phyloP scores from a whole-genome alignment of 2,329 filamentous ascomycete species.

The Cadophora gregata region DNA sequence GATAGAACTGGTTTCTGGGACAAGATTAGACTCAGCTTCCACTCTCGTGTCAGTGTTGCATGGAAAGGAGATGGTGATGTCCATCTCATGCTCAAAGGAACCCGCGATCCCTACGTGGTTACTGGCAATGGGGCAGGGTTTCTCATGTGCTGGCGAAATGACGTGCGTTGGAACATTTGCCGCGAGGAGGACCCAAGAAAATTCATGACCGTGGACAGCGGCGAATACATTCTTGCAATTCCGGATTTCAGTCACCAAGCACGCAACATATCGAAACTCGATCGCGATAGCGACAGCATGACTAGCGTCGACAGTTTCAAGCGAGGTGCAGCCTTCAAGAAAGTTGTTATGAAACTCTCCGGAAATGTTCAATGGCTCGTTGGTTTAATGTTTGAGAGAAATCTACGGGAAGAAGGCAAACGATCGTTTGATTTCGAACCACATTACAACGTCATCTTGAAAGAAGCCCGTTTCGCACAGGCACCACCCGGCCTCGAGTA shows the following conservation, averaged over 20 bases:
- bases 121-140: constrained; percentile 94
- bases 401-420: constrained; percentile 67
- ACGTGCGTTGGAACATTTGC: constrained; percentile 87
- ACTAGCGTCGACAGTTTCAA: constrained; percentile 63
- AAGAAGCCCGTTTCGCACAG: constrained; percentile 77
- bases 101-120: constrained; percentile 90
- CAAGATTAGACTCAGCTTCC: constrained; percentile 92
- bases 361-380: constrained; percentile 93
- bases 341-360: constrained; percentile 98
- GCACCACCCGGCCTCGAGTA: constrained; percentile 64
- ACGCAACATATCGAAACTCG: constrained; percentile 54
- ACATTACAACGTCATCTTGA: constrained; percentile 90
- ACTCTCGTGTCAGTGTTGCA: constrained; percentile 84
- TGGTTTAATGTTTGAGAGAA: constrained; percentile 90
- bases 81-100: constrained; percentile 88
- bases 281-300: constrained; percentile 63
- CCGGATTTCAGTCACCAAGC: constrained; percentile 93
- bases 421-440: constrained; percentile 89
- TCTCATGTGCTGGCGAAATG: constrained; percentile 97
- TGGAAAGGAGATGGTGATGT: constrained; percentile 98
- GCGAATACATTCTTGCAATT: constrained; percentile 91
- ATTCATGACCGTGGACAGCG: constrained; percentile 95
- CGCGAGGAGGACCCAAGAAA: constrained; percentile 85
- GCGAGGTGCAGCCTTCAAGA: constrained; percentile 88
- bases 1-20: constrained; percentile 98